These are phyloP conservation scores for Euclidium syriacum DNA, from an alignment of 345 rosid species.

Conservation along the genomic window DNA sequence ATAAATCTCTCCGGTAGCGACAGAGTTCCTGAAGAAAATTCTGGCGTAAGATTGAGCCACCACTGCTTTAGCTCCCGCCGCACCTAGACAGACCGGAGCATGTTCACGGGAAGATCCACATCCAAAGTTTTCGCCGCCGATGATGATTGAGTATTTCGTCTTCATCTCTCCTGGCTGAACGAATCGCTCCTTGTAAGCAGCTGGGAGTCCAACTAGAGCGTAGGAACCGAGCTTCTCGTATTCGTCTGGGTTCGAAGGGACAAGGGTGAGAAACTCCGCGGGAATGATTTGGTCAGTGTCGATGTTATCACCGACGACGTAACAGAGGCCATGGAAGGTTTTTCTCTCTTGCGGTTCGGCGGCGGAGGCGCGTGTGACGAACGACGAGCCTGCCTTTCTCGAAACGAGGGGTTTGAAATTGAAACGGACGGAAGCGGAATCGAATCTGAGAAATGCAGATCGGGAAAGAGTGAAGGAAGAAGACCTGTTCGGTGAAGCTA, in stretches of 20 bases:
- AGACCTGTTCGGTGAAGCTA: slow-evolving; percentile 11
- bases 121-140: slow-evolving; percentile 87
- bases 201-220: slow-evolving; percentile 78
- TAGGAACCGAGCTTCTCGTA: slow-evolving; percentile 83
- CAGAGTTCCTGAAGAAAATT: slow-evolving; percentile 86
- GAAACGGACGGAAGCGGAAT: background rate
- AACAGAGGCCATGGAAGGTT: slow-evolving; percentile 82
- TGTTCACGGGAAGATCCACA: slow-evolving; percentile 96
- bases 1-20: slow-evolving; percentile 79
- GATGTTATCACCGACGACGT: slow-evolving; percentile 89
- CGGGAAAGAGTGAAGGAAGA: background rate
- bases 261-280: slow-evolving; percentile 79
- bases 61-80: slow-evolving; percentile 77
- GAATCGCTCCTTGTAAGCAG: slow-evolving; percentile 56
- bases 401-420: slow-evolving; percentile 16
- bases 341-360: slow-evolving; percentile 26
- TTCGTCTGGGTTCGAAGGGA: slow-evolving; percentile 80
- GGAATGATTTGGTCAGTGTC: slow-evolving; percentile 98
- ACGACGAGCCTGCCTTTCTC: background rate
- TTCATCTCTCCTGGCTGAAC: slow-evolving; percentile 49
- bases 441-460: slow-evolving; percentile 22
- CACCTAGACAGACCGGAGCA: slow-evolving; percentile 90
- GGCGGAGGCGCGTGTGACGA: slow-evolving; percentile 23
- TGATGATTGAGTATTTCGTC: slow-evolving; percentile 59
- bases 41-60: slow-evolving; percentile 87